These are phyloP conservation scores for Vicia sativa DNA, from an alignment of 306 rosid species.

Conservation along the genomic window DNA sequence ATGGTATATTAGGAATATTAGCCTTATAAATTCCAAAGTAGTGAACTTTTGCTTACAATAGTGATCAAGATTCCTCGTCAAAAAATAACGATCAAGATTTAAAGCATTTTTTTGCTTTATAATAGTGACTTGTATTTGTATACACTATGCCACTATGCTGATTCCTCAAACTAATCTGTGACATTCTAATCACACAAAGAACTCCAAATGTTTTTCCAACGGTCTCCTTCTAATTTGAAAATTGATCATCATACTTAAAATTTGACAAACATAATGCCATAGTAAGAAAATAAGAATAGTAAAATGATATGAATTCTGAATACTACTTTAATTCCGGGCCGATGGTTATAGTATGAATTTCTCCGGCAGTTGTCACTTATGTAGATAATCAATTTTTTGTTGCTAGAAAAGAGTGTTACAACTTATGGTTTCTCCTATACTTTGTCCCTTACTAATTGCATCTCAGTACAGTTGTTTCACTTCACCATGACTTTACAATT, in stretches of 20 bases:
- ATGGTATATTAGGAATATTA: too few species aligned
- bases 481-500: conserved; percentile 29
- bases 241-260: conserved; percentile 11
- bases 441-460: conserved; percentile 29
- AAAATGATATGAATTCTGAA: conserved; percentile 19
- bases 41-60: too few species aligned
- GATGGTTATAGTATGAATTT: neutral
- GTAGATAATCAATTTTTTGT: neutral
- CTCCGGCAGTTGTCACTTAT: conserved; percentile 3
- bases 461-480: conserved; percentile 28
- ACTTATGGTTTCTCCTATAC: conserved; percentile 18
- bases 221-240: conserved; percentile 1
- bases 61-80: too few species aligned
- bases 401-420: conserved; percentile 8
- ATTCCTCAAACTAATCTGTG: neutral
- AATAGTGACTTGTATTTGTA: too few species aligned
- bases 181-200: neutral
- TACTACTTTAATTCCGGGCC: conserved; percentile 10
- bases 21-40: too few species aligned
- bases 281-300: neutral
- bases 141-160: neutral
- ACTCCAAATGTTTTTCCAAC: neutral
- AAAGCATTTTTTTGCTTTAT: too few species aligned
- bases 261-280: neutral
- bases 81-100: too few species aligned